These are phyloP conservation scores for Cladobotryum protrusum DNA, from an alignment of 2,329 filamentous ascomycete genomes.

Conservation along the genomic window DNA sequence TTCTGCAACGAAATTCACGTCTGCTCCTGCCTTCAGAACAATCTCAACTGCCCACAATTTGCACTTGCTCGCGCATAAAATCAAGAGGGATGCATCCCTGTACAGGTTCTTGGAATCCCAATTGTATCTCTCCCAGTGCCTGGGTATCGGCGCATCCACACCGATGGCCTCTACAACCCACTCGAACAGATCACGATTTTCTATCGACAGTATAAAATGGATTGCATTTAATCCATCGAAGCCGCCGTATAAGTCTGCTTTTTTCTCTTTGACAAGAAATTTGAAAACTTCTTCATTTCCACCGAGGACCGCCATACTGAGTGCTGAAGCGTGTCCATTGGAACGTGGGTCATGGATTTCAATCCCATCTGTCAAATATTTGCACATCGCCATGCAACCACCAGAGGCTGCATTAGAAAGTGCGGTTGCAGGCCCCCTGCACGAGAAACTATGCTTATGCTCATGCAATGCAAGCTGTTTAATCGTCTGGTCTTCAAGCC, in stretches of 20 bases:
- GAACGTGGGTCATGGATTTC: not conserved
- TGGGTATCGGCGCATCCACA: not conserved
- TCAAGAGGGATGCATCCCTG: not conserved
- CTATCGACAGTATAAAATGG: not conserved
- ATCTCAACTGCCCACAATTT: not conserved
- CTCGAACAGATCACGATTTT: not conserved
- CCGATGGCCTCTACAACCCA: no score
- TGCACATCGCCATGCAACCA: no score
- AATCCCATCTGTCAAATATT: no score
- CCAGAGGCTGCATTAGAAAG: no score
- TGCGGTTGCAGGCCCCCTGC: no score
- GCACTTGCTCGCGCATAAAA: not conserved
- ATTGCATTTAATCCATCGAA: rapidly evolving
- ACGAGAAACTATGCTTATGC: no score
- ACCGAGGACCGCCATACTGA: not conserved
- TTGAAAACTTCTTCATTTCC: not conserved
- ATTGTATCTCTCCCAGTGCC: not conserved
- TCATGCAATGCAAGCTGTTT: no score
- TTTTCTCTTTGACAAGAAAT: not conserved
- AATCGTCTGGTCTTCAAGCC: no score
- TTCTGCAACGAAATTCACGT: not conserved
- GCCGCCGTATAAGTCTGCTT: not conserved
- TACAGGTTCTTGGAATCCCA: not conserved
- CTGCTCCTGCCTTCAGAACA: not conserved
- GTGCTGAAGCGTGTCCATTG: not conserved